Percentiles rank a stretch among this genome's conserved stretches.
Conservation (phyloP, 208 protist genomes). For the Herpetomonas tarakana region DNA sequence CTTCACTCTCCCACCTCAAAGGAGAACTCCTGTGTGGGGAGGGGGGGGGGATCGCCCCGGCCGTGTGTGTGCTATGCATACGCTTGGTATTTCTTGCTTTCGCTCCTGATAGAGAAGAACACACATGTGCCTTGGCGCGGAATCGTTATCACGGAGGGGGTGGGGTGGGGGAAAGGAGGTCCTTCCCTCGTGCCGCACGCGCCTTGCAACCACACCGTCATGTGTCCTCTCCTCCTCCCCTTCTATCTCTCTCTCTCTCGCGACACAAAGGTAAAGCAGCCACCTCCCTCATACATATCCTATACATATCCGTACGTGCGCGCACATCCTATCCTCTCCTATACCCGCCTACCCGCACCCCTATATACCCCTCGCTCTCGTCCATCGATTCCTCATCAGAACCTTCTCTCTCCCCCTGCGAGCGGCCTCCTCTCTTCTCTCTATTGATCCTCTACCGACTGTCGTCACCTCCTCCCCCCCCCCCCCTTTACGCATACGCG, state of each 20-base stretch:
- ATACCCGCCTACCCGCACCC: neutral
- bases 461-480: neutral
- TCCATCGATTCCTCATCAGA: neutral
- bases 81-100: too few species aligned
- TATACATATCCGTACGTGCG: constrained; percentile 2
- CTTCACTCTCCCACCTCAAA: too few species aligned
- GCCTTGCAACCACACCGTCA: too few species aligned
- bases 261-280: neutral
- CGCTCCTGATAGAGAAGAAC: too few species aligned
- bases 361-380: neutral
- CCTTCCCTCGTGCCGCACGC: too few species aligned
- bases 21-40: too few species aligned
- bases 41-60: too few species aligned
- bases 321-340: neutral
- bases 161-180: too few species aligned
- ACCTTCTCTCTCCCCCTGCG: neutral
- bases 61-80: too few species aligned
- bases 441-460: neutral
- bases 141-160: too few species aligned
- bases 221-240: too few species aligned
- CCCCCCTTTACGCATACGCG: neutral
- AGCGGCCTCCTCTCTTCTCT: neutral
- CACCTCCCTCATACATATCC: neutral
- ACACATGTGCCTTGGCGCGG: too few species aligned
- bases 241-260: constrained; percentile 6